These are phyloP conservation scores for Trichophyton schoenleinii DNA, from an alignment of 2,329 filamentous ascomycete species.

Conservation along the genomic window DNA sequence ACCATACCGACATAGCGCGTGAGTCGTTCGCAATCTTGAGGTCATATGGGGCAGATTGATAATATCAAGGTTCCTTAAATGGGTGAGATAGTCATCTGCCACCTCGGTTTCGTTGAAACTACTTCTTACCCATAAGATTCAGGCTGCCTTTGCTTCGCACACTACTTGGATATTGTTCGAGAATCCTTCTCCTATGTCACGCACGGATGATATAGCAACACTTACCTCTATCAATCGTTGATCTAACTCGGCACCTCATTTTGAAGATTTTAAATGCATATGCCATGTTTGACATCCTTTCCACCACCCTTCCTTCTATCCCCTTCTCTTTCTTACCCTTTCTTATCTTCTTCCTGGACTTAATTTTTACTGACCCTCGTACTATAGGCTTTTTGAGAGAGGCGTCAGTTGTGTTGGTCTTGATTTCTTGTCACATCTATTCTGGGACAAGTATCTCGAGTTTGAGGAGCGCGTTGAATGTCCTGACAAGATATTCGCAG, in stretches of 20 bases:
- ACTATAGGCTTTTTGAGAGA: slow-evolving; percentile 73
- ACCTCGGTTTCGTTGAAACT: slow-evolving; percentile 32
- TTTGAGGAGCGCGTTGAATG: slow-evolving; percentile 86
- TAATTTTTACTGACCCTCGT: slow-evolving; percentile 29
- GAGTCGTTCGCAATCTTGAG: slow-evolving; percentile 26
- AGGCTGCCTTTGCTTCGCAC: slow-evolving; percentile 37
- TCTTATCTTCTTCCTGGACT: slow-evolving; percentile 14
- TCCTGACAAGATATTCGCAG: slow-evolving; percentile 70
- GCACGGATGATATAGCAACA: slow-evolving; percentile 23
- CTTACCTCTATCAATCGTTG: slow-evolving; percentile 23
- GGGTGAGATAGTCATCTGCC: slow-evolving; percentile 58
- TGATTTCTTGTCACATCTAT: slow-evolving; percentile 86
- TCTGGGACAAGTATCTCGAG: slow-evolving; percentile 98
- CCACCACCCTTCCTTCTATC: slow-evolving; percentile 13
- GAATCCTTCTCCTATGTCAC: slow-evolving; percentile 21
- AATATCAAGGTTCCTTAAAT: slow-evolving; percentile 31
- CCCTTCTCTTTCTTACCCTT: slow-evolving; percentile 20
- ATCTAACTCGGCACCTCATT: slow-evolving; percentile 27
- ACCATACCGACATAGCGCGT: slow-evolving; percentile 31
- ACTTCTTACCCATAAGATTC: slow-evolving; percentile 41
- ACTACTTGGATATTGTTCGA: slow-evolving; percentile 21
- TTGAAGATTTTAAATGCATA: slow-evolving; percentile 26
- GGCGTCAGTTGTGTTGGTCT: slow-evolving; percentile 73
- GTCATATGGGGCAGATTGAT: slow-evolving; percentile 22
- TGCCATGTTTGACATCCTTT: slow-evolving; percentile 37